phyloP scores from a whole-genome alignment of 1,284 basidiomycete species.

The Ustilago bromivora region DNA sequence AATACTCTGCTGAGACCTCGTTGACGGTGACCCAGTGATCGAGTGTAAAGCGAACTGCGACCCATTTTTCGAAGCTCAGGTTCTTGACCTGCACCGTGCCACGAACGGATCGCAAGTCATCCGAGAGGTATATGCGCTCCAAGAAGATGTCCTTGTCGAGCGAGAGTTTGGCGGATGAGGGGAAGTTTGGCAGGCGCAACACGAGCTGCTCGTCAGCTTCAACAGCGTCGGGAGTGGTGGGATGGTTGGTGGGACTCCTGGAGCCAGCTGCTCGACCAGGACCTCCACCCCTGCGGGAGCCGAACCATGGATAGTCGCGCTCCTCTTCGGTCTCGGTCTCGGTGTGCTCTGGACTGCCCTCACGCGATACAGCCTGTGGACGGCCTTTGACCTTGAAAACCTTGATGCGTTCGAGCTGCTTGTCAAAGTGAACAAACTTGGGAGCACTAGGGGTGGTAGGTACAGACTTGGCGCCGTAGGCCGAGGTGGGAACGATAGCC shows the following conservation, averaged over 20 bases:
- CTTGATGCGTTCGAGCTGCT: slow-evolving; percentile 87
- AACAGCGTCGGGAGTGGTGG: slow-evolving; percentile 26
- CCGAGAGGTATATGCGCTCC: slow-evolving; percentile 75
- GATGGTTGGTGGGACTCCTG: slow-evolving; percentile 33
- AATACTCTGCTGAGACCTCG: slow-evolving; percentile 85
- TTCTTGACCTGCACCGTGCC: slow-evolving; percentile 86
- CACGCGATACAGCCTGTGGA: slow-evolving; percentile 89
- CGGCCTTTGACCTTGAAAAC: slow-evolving; percentile 93
- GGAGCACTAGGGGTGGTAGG: slow-evolving; percentile 76
- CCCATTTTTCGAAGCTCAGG: slow-evolving; percentile 86
- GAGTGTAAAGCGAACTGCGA: slow-evolving; percentile 90
- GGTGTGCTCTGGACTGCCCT: slow-evolving; percentile 87
- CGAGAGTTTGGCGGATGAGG: slow-evolving; percentile 70
- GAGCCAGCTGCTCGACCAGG: slow-evolving; percentile 19
- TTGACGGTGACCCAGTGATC: slow-evolving; percentile 96
- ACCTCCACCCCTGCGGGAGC: slow-evolving; percentile 42
- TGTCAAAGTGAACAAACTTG: slow-evolving; percentile 92
- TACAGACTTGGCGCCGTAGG: slow-evolving; percentile 56
- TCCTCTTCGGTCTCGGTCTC: slow-evolving; percentile 80
- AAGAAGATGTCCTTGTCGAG: slow-evolving; percentile 73
- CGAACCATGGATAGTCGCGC: slow-evolving; percentile 66
- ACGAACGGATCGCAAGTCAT: slow-evolving; percentile 76
- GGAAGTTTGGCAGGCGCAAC: slow-evolving; percentile 74
- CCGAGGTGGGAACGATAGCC: slow-evolving; percentile 44
- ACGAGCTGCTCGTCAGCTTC: slow-evolving; percentile 68